Conservation (phyloP, 2,329 filamentous ascomycete genomes). For the Aureobasidium leucospermi region DNA sequence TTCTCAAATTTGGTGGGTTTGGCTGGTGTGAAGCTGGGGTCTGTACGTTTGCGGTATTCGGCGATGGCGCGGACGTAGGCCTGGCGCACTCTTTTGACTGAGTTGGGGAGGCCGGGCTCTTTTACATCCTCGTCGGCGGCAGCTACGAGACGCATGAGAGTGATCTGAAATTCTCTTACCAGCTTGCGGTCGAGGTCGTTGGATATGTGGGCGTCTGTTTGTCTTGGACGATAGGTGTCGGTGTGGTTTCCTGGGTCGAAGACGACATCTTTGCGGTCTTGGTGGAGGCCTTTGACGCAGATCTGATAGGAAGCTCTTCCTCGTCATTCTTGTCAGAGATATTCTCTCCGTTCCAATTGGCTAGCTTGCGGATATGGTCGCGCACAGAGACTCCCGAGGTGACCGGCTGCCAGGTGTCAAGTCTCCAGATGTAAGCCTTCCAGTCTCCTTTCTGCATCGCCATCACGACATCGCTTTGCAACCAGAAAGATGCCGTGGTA, state of each 20-base stretch:
- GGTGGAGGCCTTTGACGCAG: too few relatives aligned
- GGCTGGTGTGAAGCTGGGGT: neutral
- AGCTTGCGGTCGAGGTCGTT: too few relatives aligned
- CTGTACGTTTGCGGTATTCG: neutral
- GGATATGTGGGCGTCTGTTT: too few relatives aligned
- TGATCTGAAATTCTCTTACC: neutral
- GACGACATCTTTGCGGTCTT: too few relatives aligned
- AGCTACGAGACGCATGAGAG: neutral
- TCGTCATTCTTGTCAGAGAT: too few relatives aligned
- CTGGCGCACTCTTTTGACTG: too few relatives aligned
- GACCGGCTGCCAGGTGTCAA: neutral
- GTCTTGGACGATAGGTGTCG: too few relatives aligned
- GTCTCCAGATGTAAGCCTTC: neutral
- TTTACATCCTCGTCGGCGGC: neutral
- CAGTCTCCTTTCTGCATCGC: neutral
- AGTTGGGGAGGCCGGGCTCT: neutral
- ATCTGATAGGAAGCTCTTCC: too few relatives aligned
- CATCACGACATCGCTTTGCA: neutral
- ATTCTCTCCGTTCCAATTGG: neutral
- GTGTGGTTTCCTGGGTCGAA: too few relatives aligned
- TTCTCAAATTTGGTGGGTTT: neutral
- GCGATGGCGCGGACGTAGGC: neutral
- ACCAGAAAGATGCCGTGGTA: neutral
- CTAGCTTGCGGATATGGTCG: neutral
- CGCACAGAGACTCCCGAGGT: neutral